A percentile compares a stretch with the other conserved stretches of the same genome.
Evolutionary conservation across 306 rosid genomes (phyloP).

Genomic region (Mimosa pudica): DNA sequence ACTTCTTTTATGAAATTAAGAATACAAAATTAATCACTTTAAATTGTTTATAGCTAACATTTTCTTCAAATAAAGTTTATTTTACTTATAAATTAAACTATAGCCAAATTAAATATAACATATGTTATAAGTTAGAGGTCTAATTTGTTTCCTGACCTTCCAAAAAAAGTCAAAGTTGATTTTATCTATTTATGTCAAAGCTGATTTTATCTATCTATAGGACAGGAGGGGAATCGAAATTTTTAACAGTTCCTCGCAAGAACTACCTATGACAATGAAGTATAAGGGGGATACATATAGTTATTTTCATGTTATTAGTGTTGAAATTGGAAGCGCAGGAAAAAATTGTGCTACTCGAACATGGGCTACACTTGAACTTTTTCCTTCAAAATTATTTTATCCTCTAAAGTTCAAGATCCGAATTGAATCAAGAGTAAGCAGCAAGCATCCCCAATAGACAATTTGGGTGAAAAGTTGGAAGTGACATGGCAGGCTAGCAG

Average conservation of each 20-base stretch:
- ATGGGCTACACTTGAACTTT: neutral
- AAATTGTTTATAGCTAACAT: too few relatives aligned
- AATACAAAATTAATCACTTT: too few relatives aligned
- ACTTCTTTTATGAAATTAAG: too few relatives aligned
- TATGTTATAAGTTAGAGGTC: too few relatives aligned
- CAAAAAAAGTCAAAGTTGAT: too few relatives aligned
- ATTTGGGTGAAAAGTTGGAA: neutral
- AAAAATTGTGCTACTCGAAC: too few relatives aligned
- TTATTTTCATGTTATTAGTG: neutral
- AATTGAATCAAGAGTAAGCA: neutral
- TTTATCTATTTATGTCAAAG: too few relatives aligned
- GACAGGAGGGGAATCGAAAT: neutral
- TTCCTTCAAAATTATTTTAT: neutral
- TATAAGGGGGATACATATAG: neutral
- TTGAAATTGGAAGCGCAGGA: neutral
- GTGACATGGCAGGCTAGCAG: conserved; percentile 3
- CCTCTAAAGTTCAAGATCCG: neutral
- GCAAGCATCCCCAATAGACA: neutral
- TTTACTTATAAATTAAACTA: too few relatives aligned
- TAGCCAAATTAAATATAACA: too few relatives aligned
- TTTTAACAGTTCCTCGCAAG: neutral
- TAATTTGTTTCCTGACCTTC: too few relatives aligned
- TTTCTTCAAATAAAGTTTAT: too few relatives aligned
- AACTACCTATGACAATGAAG: neutral
- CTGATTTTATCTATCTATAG: too few relatives aligned